Percentiles rank a stretch among this genome's conserved stretches.
Evolutionary conservation across 2,329 filamentous ascomycete species (phyloP).

Genomic region (Amesomyces nigricolor): DNA sequence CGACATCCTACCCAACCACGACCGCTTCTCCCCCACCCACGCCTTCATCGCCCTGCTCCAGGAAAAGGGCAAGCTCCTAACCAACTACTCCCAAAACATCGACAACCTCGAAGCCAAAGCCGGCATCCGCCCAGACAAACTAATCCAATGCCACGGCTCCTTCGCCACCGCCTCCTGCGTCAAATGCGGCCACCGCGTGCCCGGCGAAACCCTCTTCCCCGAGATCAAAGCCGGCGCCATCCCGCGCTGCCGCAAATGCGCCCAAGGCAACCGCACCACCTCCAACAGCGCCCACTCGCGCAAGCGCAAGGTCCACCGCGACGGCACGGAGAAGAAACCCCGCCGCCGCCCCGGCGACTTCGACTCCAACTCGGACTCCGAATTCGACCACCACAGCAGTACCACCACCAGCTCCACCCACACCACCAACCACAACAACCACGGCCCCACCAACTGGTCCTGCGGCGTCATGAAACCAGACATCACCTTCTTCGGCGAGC

Average conservation of each 20-base stretch:
- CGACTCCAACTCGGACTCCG: conserved; percentile 41
- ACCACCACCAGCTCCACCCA: conserved; percentile 33
- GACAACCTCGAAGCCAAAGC: conserved; percentile 90
- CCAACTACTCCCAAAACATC: conserved; percentile 98
- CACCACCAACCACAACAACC: conserved; percentile 44
- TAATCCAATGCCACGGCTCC: conserved; percentile 94
- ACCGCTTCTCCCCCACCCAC: conserved; percentile 85
- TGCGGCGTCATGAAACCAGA: conserved; percentile 91
- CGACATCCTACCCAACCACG: conserved; percentile 77
- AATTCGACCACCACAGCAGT: conserved; percentile 49
- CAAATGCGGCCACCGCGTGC: conserved; percentile 68
- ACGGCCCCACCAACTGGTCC: conserved; percentile 41
- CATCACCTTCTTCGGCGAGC: conserved; percentile 96
- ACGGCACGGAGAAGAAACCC: conserved; percentile 33
- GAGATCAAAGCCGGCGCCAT: conserved; percentile 72
- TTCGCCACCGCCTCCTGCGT: conserved; percentile 90
- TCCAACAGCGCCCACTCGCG: conserved; percentile 27
- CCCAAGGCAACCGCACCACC: conserved; percentile 47
- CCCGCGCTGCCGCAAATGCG: conserved; percentile 70
- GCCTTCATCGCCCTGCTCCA: conserved; percentile 88
- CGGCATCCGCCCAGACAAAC: conserved; percentile 71
- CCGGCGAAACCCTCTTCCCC: conserved; percentile 71
- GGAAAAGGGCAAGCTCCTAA: conserved; percentile 80
- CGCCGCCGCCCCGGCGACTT: conserved; percentile 38
- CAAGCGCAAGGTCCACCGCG: conserved; percentile 49